Base-by-base conservation (phyloP, 106 monocot species). In the Hemerocallis citrina region DNA sequence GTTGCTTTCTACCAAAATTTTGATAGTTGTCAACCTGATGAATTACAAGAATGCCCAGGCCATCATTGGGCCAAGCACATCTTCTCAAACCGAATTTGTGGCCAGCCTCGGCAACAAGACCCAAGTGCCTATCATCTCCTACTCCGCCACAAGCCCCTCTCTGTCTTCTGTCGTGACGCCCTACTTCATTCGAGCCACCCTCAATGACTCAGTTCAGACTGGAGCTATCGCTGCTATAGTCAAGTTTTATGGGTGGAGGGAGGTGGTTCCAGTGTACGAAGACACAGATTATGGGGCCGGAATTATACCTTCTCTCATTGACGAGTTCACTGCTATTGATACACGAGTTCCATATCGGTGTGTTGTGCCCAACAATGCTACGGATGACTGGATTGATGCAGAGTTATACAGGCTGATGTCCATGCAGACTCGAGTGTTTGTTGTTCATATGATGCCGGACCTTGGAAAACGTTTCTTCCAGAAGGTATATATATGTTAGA, bases 71-170 rank as follows among this genome's bases (percentile, higher is more conserved):
- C 92, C 92, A 37, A 78, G 79, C 47, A 65, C 62, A 13, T 88
- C 88, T 15, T 16, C 44, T 14, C 69, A 93, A 23, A 81, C 85
- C 1, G 79, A 74, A 24, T 85, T 88, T 52, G 19, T 93, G 7
- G 58, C 69, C 6, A 74, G 71, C 24, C 76, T 93, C 8, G 80
- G 92, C 20, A 59, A 68, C 34, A 82, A 64, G 44, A 51, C 78
- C 28, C 80, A 57, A 3, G 86, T 88, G n/a, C 92, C 92, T 0
- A 37, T 92, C 37, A 57, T 92, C 24, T 81, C 84, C 17, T 92
- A 81, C 52, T 75, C 92, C 0, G 92, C 92, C 16, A 80, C 66
- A 24, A 78, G 77, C 17, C 75, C 77, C 2, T 68, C 68, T 20
- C 59, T 76, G 27, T 76, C 76, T 3, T 33, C 80, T 20, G 24